A percentile compares a stretch with the other conserved stretches of the same genome.
Conservation (phyloP, 2,329 filamentous ascomycete genomes). For the Pleoardoris graminearum region DNA sequence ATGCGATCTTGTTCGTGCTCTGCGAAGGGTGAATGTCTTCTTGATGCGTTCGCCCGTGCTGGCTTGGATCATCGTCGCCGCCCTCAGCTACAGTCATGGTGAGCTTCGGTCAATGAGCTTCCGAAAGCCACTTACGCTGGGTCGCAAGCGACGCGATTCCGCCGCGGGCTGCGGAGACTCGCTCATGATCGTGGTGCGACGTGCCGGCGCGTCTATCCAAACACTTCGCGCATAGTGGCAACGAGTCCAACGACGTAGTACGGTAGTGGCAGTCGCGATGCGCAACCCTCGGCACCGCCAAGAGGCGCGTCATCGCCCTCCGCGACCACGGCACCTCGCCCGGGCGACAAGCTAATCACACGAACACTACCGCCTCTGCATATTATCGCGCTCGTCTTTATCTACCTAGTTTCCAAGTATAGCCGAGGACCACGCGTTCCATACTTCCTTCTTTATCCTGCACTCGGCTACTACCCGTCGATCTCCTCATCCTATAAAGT, state of each 20-base stretch:
- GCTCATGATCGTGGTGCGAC: slow-evolving; percentile 25
- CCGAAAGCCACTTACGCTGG: slow-evolving; percentile 35
- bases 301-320: slow-evolving; percentile 1
- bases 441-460: too few relatives aligned
- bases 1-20: slow-evolving; percentile 47
- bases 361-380: too few relatives aligned
- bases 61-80: slow-evolving; percentile 86
- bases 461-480: too few relatives aligned
- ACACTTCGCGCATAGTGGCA: slow-evolving; percentile 5
- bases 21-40: slow-evolving; percentile 75
- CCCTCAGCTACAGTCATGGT: slow-evolving; percentile 62
- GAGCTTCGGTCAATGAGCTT: slow-evolving; percentile 13
- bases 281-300: slow-evolving; percentile 2
- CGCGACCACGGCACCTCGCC: background rate
- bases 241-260: background rate
- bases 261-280: slow-evolving; percentile 1
- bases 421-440: too few relatives aligned
- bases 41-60: slow-evolving; percentile 82
- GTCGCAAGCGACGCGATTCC: slow-evolving; percentile 42
- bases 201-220: background rate
- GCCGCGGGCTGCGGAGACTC: slow-evolving; percentile 36
- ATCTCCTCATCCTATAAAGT: too few relatives aligned
- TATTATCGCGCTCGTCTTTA: too few relatives aligned
- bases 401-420: background rate
- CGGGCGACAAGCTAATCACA: background rate